phyloP scores from a whole-genome alignment of 2,329 filamentous ascomycete species.

The Westerdykella sp. region DNA sequence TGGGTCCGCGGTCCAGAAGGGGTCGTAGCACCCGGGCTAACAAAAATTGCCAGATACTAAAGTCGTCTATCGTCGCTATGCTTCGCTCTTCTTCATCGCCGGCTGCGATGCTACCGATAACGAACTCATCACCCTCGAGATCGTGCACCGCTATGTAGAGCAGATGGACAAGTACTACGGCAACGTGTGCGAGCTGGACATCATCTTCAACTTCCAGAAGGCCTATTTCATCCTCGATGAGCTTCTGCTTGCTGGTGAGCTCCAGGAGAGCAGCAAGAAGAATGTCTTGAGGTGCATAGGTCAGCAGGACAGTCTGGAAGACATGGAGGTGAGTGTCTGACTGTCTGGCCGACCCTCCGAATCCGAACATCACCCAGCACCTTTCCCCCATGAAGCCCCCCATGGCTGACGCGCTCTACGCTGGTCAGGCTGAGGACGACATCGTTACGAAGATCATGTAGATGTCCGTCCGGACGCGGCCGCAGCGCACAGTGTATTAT shows the following conservation, averaged over 20 bases:
- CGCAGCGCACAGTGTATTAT: constrained; percentile 7
- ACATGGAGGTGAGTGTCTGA: constrained; percentile 83
- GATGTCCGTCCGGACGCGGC: constrained; percentile 2
- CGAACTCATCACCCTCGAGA: constrained; percentile 94
- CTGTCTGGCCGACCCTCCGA: constrained; percentile 6
- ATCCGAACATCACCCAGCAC: constrained; percentile 11
- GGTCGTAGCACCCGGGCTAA: constrained; percentile 18
- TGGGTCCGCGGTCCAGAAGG: constrained; percentile 7
- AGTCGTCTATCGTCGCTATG: constrained; percentile 97
- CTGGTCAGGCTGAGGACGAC: constrained; percentile 74
- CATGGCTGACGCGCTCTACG: constrained; percentile 38
- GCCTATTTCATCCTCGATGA: constrained; percentile 99
- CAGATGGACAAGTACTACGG: constrained; percentile 99
- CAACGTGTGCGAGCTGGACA: constrained; percentile 98
- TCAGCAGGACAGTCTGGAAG: constrained; percentile 94
- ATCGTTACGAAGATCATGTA: constrained; percentile 81
- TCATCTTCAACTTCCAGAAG: constrained; percentile 99
- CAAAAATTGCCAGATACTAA: constrained; percentile 68
- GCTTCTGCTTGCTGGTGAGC: constrained; percentile 85
- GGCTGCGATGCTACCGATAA: constrained; percentile 97
- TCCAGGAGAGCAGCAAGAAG: constrained; percentile 99
- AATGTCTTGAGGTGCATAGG: constrained; percentile 93
- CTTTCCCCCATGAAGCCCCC: constrained; percentile 19
- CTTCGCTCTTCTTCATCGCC: constrained; percentile 98
- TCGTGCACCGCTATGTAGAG: constrained; percentile 98